Evolutionary conservation across 768 basidiomycete genomes (phyloP), one percentile per base, ranked within the genome.

Genomic region (Guyanaporus albipodus): DNA sequence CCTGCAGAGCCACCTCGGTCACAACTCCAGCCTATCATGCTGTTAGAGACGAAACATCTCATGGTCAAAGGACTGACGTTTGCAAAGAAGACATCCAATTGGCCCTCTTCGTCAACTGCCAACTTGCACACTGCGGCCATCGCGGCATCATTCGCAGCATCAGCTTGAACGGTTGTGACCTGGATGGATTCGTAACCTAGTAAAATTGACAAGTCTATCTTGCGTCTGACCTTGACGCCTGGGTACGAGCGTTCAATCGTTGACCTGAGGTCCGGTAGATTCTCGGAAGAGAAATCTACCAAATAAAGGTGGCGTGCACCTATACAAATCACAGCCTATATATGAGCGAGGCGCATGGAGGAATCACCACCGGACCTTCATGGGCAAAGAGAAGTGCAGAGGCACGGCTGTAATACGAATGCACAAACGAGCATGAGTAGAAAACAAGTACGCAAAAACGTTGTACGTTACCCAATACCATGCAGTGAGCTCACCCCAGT

Each of bases 21-120:
- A 74, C 77, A 40, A 86, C 64, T 10, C 88, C 90, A 46, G 89
- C 90, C 88, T 91, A 33, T 26, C 3, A 31, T 18, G 31, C 15
- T 26, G 32, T 48, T 32, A 62, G 39, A 22, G 27, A 35, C 19
- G 33, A 17, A 26, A 44, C n/a, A 17, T 44, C 33, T 18, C 34
- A 1, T 29, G 34, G 19, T 37, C 14, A 46, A 29, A 21, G 10
- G 22, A 46, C 80, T 42, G 59, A 91, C 93, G 63, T 97, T 96
- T 27, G 94, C 94, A 62, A 93, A 97, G 74, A 96, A 96, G 53
- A 94, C 83, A 55, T 97, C 94, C 11, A 97, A 73, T 49, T 81
- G 77, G 8, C 92, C 91, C 61, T 94, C 85, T 50, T 96, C 91
- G 34, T 77, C 67, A 26, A 91, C 58, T 3, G 87, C 90, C 47